Percentiles rank a stretch among this genome's conserved stretches.
These are phyloP conservation scores for Annulohypoxylon maeteangense DNA, from an alignment of 495 filamentous ascomycete species.

Conservation along the genomic window DNA sequence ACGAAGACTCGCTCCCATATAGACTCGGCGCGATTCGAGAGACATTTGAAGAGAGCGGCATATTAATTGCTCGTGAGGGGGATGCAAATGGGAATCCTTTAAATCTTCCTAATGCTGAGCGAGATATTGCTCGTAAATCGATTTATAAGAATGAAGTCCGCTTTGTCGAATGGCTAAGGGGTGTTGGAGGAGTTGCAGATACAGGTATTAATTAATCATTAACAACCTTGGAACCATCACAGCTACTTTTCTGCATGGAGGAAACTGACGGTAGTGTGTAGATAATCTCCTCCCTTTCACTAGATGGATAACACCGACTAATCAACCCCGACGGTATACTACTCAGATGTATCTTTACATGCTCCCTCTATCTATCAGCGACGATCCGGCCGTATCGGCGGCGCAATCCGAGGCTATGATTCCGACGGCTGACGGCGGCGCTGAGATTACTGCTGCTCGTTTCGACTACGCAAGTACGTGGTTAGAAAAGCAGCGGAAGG, in stretches of 20 bases:
- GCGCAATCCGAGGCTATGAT: conserved; percentile 51
- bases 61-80: conserved; percentile 74
- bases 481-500: conserved; percentile 67
- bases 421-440: conserved; percentile 80
- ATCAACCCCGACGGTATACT: conserved; percentile 77
- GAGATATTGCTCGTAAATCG: conserved; percentile 71
- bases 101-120: conserved; percentile 65
- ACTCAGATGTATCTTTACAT: conserved; percentile 98
- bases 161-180: conserved; percentile 74
- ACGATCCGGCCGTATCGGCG: conserved; percentile 51
- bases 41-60: conserved; percentile 94
- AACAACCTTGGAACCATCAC: too few relatives aligned
- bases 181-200: conserved; percentile 72
- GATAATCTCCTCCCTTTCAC: conserved; percentile 84
- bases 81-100: conserved; percentile 56
- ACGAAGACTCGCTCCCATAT: conserved; percentile 75
- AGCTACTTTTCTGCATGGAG: background rate
- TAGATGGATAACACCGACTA: conserved; percentile 86
- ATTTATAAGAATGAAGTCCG: conserved; percentile 69
- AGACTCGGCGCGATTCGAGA: conserved; percentile 85
- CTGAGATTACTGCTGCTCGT: conserved; percentile 84
- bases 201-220: conserved; percentile 62
- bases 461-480: conserved; percentile 77
- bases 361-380: conserved; percentile 69
- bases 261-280: conserved; percentile 29